Percentiles rank a stretch among this genome's conserved stretches.
Conservation (phyloP, 495 filamentous ascomycete genomes). For the Paragyromitra xinjiangensis region DNA sequence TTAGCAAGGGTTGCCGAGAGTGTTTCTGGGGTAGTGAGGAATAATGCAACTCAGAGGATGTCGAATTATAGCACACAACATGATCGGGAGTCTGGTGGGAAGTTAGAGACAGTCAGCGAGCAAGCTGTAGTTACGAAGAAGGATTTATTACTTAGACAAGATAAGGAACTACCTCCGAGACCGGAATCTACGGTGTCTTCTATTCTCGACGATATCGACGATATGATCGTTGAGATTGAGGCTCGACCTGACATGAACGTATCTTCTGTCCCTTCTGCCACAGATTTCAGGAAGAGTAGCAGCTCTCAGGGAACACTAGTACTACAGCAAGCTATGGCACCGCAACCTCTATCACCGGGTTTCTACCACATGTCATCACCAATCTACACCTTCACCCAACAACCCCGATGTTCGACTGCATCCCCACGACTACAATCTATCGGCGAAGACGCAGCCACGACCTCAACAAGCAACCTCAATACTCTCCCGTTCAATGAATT, state of each 20-base stretch:
- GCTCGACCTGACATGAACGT: not conserved
- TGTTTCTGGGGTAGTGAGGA: not conserved
- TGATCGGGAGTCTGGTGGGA: not conserved
- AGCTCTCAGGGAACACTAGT: not conserved
- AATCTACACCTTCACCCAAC: too few species aligned
- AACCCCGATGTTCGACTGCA: not conserved
- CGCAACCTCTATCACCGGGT: not conserved
- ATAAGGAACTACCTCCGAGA: slow-evolving; percentile 20
- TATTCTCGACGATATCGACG: not conserved
- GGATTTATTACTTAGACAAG: not conserved
- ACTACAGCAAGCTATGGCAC: not conserved
- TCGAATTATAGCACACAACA: not conserved
- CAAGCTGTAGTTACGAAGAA: not conserved
- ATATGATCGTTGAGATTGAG: not conserved
- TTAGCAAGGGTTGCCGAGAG: slow-evolving; percentile 2
- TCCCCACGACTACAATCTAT: not conserved
- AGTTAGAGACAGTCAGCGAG: not conserved
- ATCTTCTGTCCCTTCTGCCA: not conserved
- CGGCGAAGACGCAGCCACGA: not conserved
- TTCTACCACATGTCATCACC: not conserved
- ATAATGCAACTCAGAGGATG: not conserved
- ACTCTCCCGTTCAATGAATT: not conserved
- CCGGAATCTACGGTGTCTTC: not conserved
- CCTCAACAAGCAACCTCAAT: not conserved
- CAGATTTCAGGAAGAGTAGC: not conserved